phyloP scores from a whole-genome alignment of 2,329 filamentous ascomycete species.

The Lecanoromycetidae sp. region DNA sequence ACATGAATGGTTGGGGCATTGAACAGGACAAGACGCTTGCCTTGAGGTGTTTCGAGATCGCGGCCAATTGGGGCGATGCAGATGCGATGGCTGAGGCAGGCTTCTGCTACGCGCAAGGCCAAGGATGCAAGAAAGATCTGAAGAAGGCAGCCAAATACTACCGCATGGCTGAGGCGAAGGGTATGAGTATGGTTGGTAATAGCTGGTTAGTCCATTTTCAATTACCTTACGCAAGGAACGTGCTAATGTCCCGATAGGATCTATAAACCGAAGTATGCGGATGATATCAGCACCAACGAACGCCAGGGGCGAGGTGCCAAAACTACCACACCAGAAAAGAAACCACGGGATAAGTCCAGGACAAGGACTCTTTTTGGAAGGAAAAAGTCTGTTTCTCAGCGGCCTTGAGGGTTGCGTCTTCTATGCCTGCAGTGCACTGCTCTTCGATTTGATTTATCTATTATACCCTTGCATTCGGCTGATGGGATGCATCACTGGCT shows the following conservation, averaged over 20 bases:
- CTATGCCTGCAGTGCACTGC: background rate
- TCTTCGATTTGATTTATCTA: constrained; percentile 1
- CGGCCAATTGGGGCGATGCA: constrained; percentile 86
- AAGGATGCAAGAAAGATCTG: constrained; percentile 90
- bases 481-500: background rate
- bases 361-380: constrained; percentile 61
- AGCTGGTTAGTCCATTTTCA: constrained; percentile 60
- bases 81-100: constrained; percentile 90
- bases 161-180: constrained; percentile 77
- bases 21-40: constrained; percentile 82
- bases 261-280: constrained; percentile 86
- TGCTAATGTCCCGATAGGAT: constrained; percentile 50
- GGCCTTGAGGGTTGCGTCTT: background rate
- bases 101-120: constrained; percentile 87
- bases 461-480: constrained; percentile 5
- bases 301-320: constrained; percentile 23
- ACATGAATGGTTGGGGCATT: constrained; percentile 97
- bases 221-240: background rate
- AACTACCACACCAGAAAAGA: constrained; percentile 45
- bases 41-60: constrained; percentile 89
- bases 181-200: constrained; percentile 95
- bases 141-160: constrained; percentile 91
- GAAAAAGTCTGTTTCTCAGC: constrained; percentile 32
- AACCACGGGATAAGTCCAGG: constrained; percentile 62
- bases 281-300: constrained; percentile 38